Evolutionary conservation across 345 rosid genomes (phyloP), one percentile per base, ranked within the genome.

Genomic region (Euphorbia peplus): DNA sequence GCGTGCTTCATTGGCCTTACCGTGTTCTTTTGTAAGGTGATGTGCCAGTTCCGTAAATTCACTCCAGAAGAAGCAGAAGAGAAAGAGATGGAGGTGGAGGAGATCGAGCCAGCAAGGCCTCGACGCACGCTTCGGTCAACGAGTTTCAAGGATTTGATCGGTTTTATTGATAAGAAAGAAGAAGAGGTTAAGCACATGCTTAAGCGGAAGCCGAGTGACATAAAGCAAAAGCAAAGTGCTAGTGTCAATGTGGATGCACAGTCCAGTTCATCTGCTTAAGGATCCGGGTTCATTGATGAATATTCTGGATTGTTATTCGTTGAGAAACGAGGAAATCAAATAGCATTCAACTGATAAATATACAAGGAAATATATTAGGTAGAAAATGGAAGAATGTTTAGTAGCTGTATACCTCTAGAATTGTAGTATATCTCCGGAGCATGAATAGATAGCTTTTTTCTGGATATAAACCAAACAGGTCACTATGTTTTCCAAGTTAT

Each of bases 41-140:
- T 82, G 18, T 66, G 77, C 22, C 97, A 93, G 60, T 93, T 72
- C 81, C 84, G 84, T 13, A 76, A 78, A 75, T 86, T 88, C 69
- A 72, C 44, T 73, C 84, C 86, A 0, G 87, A 78, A 11, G 75
- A 7, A 22, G 66, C 78, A 14, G 75, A 3, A 22, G 61, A 29
- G 0, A 86, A 71, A 64, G 89, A 61, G 61, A 22, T 6, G 0
- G 79, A 64, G 10, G 70, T 59, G 1, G 88, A 78, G 46, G 93
- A 81, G 70, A 79, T 84, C 2, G 87, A 78, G 61, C 80, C 85
- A 19, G 76, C 81, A 21, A 74, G 85, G 67, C 68, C 84, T 53
- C 66, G 88, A 69, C 73, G 73, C 8, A 41, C 70, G 44, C 15
- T 80, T 22, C 73, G 79, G 39, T 32, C 90, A 2, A 64, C 75